phyloP scores from a whole-genome alignment of 164 flowering plant species.

The Magnolia kwangsiensis region DNA sequence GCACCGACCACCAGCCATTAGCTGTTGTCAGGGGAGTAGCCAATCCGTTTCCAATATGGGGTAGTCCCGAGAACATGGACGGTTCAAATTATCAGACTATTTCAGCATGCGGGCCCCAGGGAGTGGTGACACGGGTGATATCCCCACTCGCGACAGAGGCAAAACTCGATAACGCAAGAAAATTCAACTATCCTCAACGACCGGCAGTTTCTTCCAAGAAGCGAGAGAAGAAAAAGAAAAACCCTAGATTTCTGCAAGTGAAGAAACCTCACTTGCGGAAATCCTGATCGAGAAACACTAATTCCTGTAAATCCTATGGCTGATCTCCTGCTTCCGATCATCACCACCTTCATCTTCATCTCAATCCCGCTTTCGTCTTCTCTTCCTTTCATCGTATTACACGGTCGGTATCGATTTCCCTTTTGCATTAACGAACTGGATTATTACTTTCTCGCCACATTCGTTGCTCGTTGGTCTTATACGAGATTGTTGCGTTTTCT shows the following conservation, averaged over 20 bases:
- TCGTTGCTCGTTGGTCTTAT: not conserved
- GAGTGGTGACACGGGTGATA: too few species aligned
- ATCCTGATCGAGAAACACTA: not conserved
- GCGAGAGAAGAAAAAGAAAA: not conserved
- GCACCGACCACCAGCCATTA: too few species aligned
- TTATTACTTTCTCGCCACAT: not conserved
- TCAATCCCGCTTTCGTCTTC: constrained; percentile 32
- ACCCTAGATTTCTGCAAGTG: not conserved
- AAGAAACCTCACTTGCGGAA: not conserved
- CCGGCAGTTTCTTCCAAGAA: not conserved
- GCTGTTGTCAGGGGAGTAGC: too few species aligned
- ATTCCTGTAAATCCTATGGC: constrained; percentile 6
- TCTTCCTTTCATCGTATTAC: constrained; percentile 64
- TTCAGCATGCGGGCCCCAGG: too few species aligned
- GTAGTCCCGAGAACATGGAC: too few species aligned
- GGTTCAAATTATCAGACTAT: too few species aligned
- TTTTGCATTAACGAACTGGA: not conserved
- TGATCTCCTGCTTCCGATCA: constrained; percentile 4
- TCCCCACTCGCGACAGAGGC: too few species aligned
- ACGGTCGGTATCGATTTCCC: constrained; percentile 35
- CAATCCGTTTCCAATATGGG: too few species aligned
- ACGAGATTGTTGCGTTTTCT: not conserved
- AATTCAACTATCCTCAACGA: not conserved
- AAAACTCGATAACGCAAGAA: not conserved
- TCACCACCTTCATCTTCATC: constrained; percentile 13